Evolutionary conservation across 345 rosid genomes (phyloP).

Genomic region (Populus nigra): DNA sequence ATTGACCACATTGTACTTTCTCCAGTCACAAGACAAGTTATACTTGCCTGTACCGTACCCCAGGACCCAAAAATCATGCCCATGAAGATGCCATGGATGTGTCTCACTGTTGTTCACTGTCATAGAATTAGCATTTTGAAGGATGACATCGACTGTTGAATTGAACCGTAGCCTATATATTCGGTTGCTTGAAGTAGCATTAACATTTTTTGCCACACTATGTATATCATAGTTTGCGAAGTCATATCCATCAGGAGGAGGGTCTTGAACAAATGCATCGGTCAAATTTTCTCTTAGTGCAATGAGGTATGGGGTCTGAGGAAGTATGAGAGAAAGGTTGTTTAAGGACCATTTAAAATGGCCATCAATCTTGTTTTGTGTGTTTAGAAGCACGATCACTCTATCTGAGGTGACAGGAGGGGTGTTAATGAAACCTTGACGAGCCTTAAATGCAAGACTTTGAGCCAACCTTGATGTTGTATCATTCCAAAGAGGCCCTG

Average conservation of each 20-base stretch:
- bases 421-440: slow-evolving; percentile 22
- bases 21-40: slow-evolving; percentile 35
- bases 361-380: slow-evolving; percentile 52
- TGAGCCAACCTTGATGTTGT: slow-evolving; percentile 36
- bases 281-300: slow-evolving; percentile 46
- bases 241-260: slow-evolving; percentile 45
- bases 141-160: slow-evolving; percentile 52
- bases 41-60: slow-evolving; percentile 60
- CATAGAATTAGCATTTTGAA: slow-evolving; percentile 59
- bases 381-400: slow-evolving; percentile 51
- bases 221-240: slow-evolving; percentile 20
- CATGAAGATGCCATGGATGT: slow-evolving; percentile 72
- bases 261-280: slow-evolving; percentile 36
- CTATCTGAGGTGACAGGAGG: slow-evolving; percentile 50
- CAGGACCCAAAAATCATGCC: slow-evolving; percentile 68
- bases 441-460: slow-evolving; percentile 56
- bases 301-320: slow-evolving; percentile 56
- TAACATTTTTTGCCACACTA: slow-evolving; percentile 12
- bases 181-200: slow-evolving; percentile 36
- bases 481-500: slow-evolving; percentile 49
- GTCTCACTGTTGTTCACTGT: slow-evolving; percentile 44
- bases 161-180: slow-evolving; percentile 49
- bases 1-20: slow-evolving; percentile 41
- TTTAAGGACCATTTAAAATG: slow-evolving; percentile 51
- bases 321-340: slow-evolving; percentile 56